phyloP scores from a whole-genome alignment of 2,329 filamentous ascomycete species.

The Cordyceps tenuipes region DNA sequence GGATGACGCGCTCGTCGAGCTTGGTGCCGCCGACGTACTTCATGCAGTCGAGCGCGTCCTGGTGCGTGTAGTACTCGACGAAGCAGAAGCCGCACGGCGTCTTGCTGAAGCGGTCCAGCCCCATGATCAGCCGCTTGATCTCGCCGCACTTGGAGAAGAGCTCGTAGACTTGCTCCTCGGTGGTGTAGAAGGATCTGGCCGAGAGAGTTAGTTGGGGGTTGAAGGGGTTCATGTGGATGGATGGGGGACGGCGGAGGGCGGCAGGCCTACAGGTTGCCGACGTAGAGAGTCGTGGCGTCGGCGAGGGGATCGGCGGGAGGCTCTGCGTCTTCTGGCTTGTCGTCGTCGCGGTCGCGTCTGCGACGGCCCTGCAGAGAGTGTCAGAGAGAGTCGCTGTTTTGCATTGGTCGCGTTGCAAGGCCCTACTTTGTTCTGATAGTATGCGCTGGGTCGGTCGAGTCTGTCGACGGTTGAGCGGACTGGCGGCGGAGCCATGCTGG shows the following conservation, averaged over 20 bases:
- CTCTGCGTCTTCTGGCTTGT: slow-evolving; percentile 43
- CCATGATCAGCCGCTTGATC: slow-evolving; percentile 97
- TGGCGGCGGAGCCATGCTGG: slow-evolving; percentile 3
- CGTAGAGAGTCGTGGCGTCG: slow-evolving; percentile 89
- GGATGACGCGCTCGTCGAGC: slow-evolving; percentile 91
- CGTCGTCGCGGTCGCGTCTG: slow-evolving; percentile 54
- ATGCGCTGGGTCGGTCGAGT: slow-evolving; percentile 89
- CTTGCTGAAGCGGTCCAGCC: slow-evolving; percentile 92
- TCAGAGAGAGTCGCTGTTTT: neutral
- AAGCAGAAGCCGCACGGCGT: slow-evolving; percentile 99
- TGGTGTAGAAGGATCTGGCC: slow-evolving; percentile 86
- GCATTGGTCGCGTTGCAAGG: slow-evolving; percentile 14
- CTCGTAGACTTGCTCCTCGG: slow-evolving; percentile 97
- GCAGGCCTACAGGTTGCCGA: slow-evolving; percentile 71
- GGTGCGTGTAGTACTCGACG: slow-evolving; percentile 97
- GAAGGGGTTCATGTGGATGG: too few relatives aligned
- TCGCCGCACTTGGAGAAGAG: slow-evolving; percentile 94
- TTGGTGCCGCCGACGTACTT: slow-evolving; percentile 98
- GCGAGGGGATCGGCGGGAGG: slow-evolving; percentile 59
- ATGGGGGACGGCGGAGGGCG: neutral
- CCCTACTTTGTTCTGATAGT: slow-evolving; percentile 73
- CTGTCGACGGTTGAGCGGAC: slow-evolving; percentile 64
- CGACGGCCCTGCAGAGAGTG: slow-evolving; percentile 56
- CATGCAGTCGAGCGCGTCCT: slow-evolving; percentile 95
- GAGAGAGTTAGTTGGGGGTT: slow-evolving; percentile 9